Base-by-base conservation (phyloP, 331 rosid genomes). In the Pyracantha coccinea region DNA sequence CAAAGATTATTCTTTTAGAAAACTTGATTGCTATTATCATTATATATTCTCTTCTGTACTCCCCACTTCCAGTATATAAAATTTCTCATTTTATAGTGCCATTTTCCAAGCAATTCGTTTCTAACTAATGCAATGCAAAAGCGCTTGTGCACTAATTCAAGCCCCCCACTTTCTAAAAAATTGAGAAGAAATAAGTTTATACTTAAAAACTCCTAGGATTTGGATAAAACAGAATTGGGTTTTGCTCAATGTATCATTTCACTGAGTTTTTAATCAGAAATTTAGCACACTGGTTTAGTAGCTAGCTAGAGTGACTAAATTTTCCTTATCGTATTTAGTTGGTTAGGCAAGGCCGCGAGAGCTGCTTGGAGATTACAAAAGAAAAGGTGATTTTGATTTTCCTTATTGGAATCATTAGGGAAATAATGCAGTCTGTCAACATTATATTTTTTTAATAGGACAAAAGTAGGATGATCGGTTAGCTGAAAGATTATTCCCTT, bases 341-440 rank as follows among this genome's bases (percentile, higher is more conserved):
- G 17, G 53, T 11, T 38, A 38, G 45, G 14, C 45, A 38, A 35
- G 44, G 44, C 12, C 44, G 21, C 24, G 44, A 73, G 66, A 80
- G 50, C 80, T 66, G 78, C 81, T 71, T 70, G 86, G 66, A 44
- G 58, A 80, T 68, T 44, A 53, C 50, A 54, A 83, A 58, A 47
- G 76, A 55, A 55, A 44, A 66, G 27, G 29, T 4, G 14, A 7
- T 16, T 47, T 71, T 72, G 19, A 72, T 38, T 38, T 38, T 35
- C 44, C 12, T 35, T 35, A 69, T 68, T 76, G 74, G 77, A 86
- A 80, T 79, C 80, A 72, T 74, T 67, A 60, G 71, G 47, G 75
- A 77, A 80, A 87, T 89, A 68, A 82, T 89, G 85, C 63, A 76
- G 75, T 73, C 80, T 68, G 85, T 77, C 75, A 60, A 68, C 50